Base-by-base conservation (phyloP, 352 stramenopile genomes). In the Pythium diclinum region DNA sequence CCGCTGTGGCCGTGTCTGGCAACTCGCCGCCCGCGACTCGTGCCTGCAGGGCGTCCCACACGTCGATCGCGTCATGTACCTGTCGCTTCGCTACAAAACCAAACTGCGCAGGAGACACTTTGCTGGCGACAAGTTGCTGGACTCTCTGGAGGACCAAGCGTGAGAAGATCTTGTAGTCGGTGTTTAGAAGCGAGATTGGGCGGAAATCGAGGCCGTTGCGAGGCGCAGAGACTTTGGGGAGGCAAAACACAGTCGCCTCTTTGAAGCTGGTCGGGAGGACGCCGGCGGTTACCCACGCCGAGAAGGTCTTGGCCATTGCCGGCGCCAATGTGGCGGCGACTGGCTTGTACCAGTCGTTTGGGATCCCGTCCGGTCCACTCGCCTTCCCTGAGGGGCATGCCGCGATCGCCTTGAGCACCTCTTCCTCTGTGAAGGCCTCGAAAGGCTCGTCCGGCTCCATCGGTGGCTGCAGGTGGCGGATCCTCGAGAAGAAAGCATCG, bases 151-250 rank as follows among this genome's bases (percentile, higher is more conserved):
- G 23, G 0, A 65, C 16, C n/a, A 65, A 6, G 9, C 59, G 48
- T 0, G 59, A 30, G 49, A 52, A 51, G 9, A 65, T 51, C 49
- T 65, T 65, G 59, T 65, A 65, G 49, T 65, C 59, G 28, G 48
- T 59, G 23, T 65, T 65, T 0, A 65, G 59, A 2, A 59, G 19
- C 9, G 48, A 51, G 16, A 59, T 65, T 3, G 33, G 59, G 1
- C 59, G 59, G 34, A 25, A 59, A 25, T 65, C 59, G 1, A 65
- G 36, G 1, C 59, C 59, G 3, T 36, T 59, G 9, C 23, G 17
- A 4, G 55, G 55, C 6, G 46, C 23, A 4, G 58, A 46, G 0
- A 25, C 3, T 16, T 65, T 65, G 0, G 59, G 59, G 2, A 65
- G 36, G 23, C 47, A 58, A 34, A 54, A 65, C 1, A 65, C 21